These are phyloP conservation scores for Wallacemonas sp. DNA, from an alignment of 208 protist species.

Conservation along the genomic window DNA sequence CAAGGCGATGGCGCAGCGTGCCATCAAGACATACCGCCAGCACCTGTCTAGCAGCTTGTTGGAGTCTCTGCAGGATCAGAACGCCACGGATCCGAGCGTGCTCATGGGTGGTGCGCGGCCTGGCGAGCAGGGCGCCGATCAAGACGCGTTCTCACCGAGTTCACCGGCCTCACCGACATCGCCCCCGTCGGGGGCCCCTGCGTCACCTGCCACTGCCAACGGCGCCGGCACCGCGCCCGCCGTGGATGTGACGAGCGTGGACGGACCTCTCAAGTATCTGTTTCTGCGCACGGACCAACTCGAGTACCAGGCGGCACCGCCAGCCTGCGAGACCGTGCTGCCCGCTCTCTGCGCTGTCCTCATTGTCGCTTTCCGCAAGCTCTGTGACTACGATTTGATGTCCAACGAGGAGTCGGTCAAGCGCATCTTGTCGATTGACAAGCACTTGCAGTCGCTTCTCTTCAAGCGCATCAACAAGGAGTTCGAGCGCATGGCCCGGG, in stretches of 20 bases:
- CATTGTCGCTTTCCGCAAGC: slow-evolving; percentile 57
- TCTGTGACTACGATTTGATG: slow-evolving; percentile 71
- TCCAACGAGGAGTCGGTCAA: slow-evolving; percentile 34
- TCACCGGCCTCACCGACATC: neutral
- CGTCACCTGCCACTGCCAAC: no score
- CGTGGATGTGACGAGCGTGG: neutral
- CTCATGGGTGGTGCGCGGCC: neutral
- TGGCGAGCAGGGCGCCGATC: neutral
- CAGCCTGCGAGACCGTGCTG: slow-evolving; percentile 64
- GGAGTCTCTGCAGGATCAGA: slow-evolving; percentile 3
- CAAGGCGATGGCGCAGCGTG: slow-evolving; percentile 52
- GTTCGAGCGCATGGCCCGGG: slow-evolving; percentile 46
- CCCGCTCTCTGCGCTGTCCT: slow-evolving; percentile 57
- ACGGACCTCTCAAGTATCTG: slow-evolving; percentile 42
- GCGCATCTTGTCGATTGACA: slow-evolving; percentile 74
- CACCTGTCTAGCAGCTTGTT: slow-evolving; percentile 34
- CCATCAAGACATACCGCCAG: slow-evolving; percentile 54
- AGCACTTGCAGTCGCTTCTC: slow-evolving; percentile 49
- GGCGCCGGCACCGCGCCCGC: no score
- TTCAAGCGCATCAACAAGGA: slow-evolving; percentile 55
- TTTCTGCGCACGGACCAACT: slow-evolving; percentile 46
- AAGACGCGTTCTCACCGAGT: neutral
- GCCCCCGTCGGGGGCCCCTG: neutral
- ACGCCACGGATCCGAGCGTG: slow-evolving; percentile 1
- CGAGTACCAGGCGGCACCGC: slow-evolving; percentile 34